Percentiles rank a stretch among this genome's conserved stretches.
Evolutionary conservation across 2,329 filamentous ascomycete species (phyloP).

Genomic region (Talaromyces sp.): DNA sequence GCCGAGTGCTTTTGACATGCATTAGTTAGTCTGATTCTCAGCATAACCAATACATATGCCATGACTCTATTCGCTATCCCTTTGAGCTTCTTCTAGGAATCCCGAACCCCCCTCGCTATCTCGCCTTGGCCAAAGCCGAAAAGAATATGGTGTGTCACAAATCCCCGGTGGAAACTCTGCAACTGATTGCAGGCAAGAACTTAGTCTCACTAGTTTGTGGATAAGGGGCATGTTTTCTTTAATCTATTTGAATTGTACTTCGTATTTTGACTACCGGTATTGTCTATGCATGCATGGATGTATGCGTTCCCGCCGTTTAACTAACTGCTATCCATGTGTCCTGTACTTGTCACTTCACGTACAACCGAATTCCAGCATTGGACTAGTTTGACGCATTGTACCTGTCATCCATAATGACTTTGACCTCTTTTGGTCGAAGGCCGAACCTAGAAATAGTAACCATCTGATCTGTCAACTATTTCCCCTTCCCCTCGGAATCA

Average conservation of each 20-base stretch:
- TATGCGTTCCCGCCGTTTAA: not conserved
- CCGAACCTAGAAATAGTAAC: conserved; percentile 4
- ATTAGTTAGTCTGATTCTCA: not conserved
- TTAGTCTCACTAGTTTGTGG: conserved; percentile 11
- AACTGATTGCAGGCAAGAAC: not conserved
- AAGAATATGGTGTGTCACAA: conserved; percentile 8
- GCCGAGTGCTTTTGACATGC: not conserved
- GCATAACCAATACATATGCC: not conserved
- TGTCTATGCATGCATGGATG: not conserved
- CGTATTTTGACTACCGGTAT: too few species aligned
- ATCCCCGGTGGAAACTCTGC: conserved; percentile 4
- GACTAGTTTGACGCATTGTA: not conserved
- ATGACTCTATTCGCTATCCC: not conserved
- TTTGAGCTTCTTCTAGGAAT: not conserved
- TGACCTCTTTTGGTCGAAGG: not conserved
- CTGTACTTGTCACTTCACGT: not conserved
- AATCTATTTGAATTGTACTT: not conserved
- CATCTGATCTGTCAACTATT: conserved; percentile 13
- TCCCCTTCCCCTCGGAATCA: not conserved
- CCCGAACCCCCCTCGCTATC: not conserved
- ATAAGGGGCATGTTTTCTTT: not conserved
- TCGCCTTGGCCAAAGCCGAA: not conserved
- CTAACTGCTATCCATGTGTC: not conserved
- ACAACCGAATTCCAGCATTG: not conserved
- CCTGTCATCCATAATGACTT: conserved; percentile 3